Base-by-base conservation (phyloP, 1,284 basidiomycete genomes). In the Ustilago lituana region DNA sequence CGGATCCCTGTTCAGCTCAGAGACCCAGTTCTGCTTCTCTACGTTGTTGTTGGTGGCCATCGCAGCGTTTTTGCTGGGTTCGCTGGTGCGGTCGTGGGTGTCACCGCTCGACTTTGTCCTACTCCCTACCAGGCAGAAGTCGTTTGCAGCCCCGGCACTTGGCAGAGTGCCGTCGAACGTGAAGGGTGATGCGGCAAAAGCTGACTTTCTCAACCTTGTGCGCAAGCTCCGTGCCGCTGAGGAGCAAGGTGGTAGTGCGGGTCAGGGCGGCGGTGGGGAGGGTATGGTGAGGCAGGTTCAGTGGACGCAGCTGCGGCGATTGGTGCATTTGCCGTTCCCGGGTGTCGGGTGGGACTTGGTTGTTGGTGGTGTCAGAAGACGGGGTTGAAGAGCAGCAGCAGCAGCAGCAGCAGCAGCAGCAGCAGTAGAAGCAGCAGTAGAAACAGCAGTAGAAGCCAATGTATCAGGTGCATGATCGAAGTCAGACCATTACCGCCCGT, bases 1-100 rank as follows among this genome's bases (percentile, higher is more conserved):
- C 11, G 51, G 60, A 2, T 41, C 40, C 17, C 32, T 59, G 50
- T 47, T 45, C 12, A 61, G 51, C 17, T 48, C 35, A 4, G 55
- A 68, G 15, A 36, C 27, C 14, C 46, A 46, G 17, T 55, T 63
- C 32, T 51, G 62, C 5, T 74, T 78, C 46, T 71, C 68, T 15
- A 66, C 74, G 5, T 26, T 82, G 37, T 80, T 98, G 64, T 84
- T 94, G 56, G 87, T 91, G 15, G 92, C 89, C 40, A 82, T 98
- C 65, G 91, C 95, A 64, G 90, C 91, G 32, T 94, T 98, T 83
- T 84, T 98, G 67, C 85, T 97, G 65, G 95, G 95, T 32, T 94
- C 92, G 11, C 85, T 98, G 45, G 83, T 95, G 63, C 87, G 95
- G 56, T 92, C 91, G 8, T 85, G 97, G 62, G 84, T 97, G 35